Percentiles rank a stretch among this genome's conserved stretches.
Evolutionary conservation across 257 asterid species (phyloP).

Genomic region (Penstemon davidsonii): DNA sequence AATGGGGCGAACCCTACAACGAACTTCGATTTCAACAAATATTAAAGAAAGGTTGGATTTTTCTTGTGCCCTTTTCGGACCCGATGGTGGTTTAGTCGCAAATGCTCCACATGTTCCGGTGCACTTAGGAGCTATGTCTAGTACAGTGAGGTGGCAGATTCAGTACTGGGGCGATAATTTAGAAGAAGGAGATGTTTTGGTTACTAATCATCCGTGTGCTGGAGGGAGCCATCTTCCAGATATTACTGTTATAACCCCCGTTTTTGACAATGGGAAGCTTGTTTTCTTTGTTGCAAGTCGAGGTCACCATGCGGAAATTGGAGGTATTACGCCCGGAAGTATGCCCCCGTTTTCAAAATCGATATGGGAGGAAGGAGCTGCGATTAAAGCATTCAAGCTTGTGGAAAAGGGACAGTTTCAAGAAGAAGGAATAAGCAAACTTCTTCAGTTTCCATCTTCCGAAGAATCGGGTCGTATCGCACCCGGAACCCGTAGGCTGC

Average conservation of each 20-base stretch:
- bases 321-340: conserved; percentile 98
- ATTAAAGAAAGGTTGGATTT: conserved; percentile 93
- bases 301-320: conserved; percentile 98
- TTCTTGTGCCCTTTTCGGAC: conserved; percentile 96
- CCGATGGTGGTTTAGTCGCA: conserved; percentile 94
- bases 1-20: conserved; percentile 97
- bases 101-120: conserved; percentile 99
- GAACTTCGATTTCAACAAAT: conserved; percentile 94
- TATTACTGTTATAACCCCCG: conserved; percentile 91
- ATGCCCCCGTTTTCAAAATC: conserved; percentile 98
- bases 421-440: conserved; percentile 83
- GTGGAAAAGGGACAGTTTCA: conserved; percentile 80
- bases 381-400: conserved; percentile 94
- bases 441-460: conserved; percentile 61
- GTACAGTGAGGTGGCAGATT: conserved; percentile 95
- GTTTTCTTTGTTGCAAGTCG: conserved; percentile 94
- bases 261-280: conserved; percentile 63
- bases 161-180: conserved; percentile 73
- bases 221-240: conserved; percentile 98
- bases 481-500: conserved; percentile 93
- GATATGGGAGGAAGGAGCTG: conserved; percentile 98
- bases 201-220: conserved; percentile 90
- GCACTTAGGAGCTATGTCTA: conserved; percentile 98
- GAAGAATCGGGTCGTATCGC: conserved; percentile 51
- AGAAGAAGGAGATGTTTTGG: conserved; percentile 90